Percentiles rank a stretch among this genome's conserved stretches.
Conservation (phyloP, 2,329 filamentous ascomycete species). For the Xylaria sp. region DNA sequence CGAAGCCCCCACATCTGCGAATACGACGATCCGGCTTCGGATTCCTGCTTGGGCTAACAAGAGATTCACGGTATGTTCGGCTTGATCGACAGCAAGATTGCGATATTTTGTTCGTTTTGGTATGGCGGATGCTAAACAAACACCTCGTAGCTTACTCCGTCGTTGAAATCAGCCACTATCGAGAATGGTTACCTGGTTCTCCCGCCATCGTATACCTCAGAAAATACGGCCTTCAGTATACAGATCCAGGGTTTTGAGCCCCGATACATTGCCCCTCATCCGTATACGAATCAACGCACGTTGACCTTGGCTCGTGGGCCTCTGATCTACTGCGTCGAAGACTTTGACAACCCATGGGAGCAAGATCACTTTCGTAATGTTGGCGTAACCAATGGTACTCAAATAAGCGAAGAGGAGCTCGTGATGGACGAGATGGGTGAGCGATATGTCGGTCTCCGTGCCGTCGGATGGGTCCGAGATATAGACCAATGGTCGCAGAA, state of each 20-base stretch:
- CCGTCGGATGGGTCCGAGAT: slow-evolving; percentile 43
- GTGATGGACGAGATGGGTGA: slow-evolving; percentile 42
- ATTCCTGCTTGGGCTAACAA: slow-evolving; percentile 63
- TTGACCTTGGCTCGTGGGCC: slow-evolving; percentile 65
- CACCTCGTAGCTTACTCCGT: slow-evolving; percentile 50
- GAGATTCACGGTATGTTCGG: slow-evolving; percentile 42
- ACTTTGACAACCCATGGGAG: slow-evolving; percentile 66
- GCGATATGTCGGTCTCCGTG: slow-evolving; percentile 45
- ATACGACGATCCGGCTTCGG: slow-evolving; percentile 58
- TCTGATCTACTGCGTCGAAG: slow-evolving; percentile 69
- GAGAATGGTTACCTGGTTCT: slow-evolving; percentile 62
- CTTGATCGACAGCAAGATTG: neutral
- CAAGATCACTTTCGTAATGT: slow-evolving; percentile 63
- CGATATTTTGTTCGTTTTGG: slow-evolving; percentile 18
- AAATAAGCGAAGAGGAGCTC: slow-evolving; percentile 39
- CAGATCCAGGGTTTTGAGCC: slow-evolving; percentile 57
- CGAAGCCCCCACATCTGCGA: slow-evolving; percentile 44
- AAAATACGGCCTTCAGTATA: slow-evolving; percentile 56
- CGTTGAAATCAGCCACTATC: slow-evolving; percentile 46
- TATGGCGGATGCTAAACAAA: slow-evolving; percentile 28
- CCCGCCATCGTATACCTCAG: slow-evolving; percentile 51
- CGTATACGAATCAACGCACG: slow-evolving; percentile 65
- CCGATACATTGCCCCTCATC: slow-evolving; percentile 62
- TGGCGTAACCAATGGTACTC: slow-evolving; percentile 42
- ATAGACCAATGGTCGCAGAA: slow-evolving; percentile 37